Base-by-base conservation (phyloP, 2,329 filamentous ascomycete genomes). In the Coniochaeta sp. region DNA sequence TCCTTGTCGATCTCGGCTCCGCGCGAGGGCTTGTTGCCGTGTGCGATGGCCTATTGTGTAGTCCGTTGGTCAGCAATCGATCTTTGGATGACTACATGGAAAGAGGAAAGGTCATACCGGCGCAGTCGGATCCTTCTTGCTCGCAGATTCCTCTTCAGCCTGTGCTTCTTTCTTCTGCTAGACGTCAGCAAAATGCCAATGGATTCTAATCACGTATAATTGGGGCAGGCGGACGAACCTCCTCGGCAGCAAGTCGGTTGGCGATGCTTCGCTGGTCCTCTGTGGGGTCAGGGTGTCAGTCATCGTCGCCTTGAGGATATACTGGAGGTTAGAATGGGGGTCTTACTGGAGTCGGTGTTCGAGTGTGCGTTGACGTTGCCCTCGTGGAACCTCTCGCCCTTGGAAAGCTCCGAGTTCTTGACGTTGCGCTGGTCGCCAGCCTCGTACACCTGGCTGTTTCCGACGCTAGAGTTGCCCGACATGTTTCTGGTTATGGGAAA, bases 11-110 rank as follows among this genome's bases (percentile, higher is more conserved):
- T 81, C 79, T 89, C 83, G 28, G 89, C 89, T 19, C 89, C 89
- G 68, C 79, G 84, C n/a, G 85, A 89, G 2, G 89, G 89, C 75
- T 91, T 81, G 70, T 91, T 91, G 62, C 88, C 88, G 70, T 92
- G 88, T 64, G 79, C 70, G 65, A 75, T 82, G 59, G 88, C 89
- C 47, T 52, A 14, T 52, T 3, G 5, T 26, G 19, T 4, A 3
- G 42, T n/a, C n/a, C n/a, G n/a, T 47, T 24, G 6, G 42, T 47
- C 26, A 47, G 42, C 22, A 14, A 14, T 40, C 38, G 38, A 40
- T 40, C 12, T 5, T n/a, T 40, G 17, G 16, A n/a, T 4, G 42
- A 14, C 12, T 3, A 12, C 34, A 47, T 2, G n/a, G 42, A 47
- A 47, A 7, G n/a, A 10, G 19, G 12, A 5, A 17, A 52, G n/a